Percentiles rank a stretch among this genome's conserved stretches.
These are phyloP conservation scores for Arachis hypogaea DNA, from an alignment of 306 rosid genomes.

Conservation along the genomic window DNA sequence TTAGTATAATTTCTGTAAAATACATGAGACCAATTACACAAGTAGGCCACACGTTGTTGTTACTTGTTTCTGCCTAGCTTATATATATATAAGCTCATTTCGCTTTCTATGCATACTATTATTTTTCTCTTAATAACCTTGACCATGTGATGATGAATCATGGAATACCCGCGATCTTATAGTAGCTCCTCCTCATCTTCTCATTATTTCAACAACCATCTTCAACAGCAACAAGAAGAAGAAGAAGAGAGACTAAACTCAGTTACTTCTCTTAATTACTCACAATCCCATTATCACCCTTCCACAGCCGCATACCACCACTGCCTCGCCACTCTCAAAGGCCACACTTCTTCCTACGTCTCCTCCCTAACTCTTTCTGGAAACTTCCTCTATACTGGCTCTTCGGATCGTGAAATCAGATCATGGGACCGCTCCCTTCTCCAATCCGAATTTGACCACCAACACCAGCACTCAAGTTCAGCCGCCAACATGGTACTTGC, in stretches of 20 bases:
- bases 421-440: slow-evolving; percentile 52
- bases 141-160: slow-evolving; percentile 47
- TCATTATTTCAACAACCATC: slow-evolving; percentile 37
- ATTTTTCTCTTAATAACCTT: neutral
- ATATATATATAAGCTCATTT: slow-evolving; percentile 42
- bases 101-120: slow-evolving; percentile 40
- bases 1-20: no score
- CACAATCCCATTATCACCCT: slow-evolving; percentile 9
- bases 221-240: slow-evolving; percentile 3
- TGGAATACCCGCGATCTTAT: slow-evolving; percentile 56
- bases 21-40: no score
- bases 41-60: no score
- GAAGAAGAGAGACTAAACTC: neutral
- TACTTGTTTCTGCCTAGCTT: neutral
- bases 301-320: slow-evolving; percentile 40
- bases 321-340: slow-evolving; percentile 65
- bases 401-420: slow-evolving; percentile 77
- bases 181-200: slow-evolving; percentile 42
- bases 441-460: slow-evolving; percentile 11
- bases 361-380: slow-evolving; percentile 71
- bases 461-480: slow-evolving; percentile 8
- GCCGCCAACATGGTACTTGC: slow-evolving; percentile 45
- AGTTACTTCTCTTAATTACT: slow-evolving; percentile 50
- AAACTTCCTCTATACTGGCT: slow-evolving; percentile 72
- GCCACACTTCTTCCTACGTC: slow-evolving; percentile 55